These are phyloP conservation scores for Miamiensis avidus DNA, from an alignment of 169 alveolate genomes.

Conservation along the genomic window DNA sequence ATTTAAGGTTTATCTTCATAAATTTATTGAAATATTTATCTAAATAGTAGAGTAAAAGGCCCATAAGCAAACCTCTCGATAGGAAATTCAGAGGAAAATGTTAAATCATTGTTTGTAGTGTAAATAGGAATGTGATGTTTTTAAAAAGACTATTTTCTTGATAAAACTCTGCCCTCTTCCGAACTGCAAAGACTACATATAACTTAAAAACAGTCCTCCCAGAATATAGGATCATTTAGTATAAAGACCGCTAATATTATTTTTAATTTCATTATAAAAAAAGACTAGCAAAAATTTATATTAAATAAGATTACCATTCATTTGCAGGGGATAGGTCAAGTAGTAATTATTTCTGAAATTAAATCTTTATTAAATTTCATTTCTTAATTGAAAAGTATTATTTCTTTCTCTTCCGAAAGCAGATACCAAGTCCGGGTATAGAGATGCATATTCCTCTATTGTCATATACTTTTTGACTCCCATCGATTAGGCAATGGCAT, in stretches of 20 bases:
- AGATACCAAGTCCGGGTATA: conserved; percentile 7
- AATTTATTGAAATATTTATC: neutral
- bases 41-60: conserved; percentile 26
- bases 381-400: neutral
- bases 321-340: neutral
- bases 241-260: conserved; percentile 20
- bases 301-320: neutral
- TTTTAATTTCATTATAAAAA: too few species aligned
- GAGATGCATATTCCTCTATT: conserved; percentile 34
- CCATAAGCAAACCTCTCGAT: conserved; percentile 49
- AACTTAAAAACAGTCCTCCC: conserved; percentile 39
- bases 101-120: conserved; percentile 41
- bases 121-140: conserved; percentile 20
- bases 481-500: conserved; percentile 30
- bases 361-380: conserved; percentile 1
- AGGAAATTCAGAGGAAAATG: conserved; percentile 38
- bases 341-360: neutral
- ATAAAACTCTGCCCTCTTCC: neutral
- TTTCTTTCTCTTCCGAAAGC: conserved; percentile 7
- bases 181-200: conserved; percentile 1
- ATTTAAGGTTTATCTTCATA: conserved; percentile 18
- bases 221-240: conserved; percentile 35
- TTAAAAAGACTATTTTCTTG: neutral
- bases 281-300: too few species aligned
- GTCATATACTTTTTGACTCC: conserved; percentile 32